Conservation (phyloP, 139 green algal species). For the Chlorella sp. region DNA sequence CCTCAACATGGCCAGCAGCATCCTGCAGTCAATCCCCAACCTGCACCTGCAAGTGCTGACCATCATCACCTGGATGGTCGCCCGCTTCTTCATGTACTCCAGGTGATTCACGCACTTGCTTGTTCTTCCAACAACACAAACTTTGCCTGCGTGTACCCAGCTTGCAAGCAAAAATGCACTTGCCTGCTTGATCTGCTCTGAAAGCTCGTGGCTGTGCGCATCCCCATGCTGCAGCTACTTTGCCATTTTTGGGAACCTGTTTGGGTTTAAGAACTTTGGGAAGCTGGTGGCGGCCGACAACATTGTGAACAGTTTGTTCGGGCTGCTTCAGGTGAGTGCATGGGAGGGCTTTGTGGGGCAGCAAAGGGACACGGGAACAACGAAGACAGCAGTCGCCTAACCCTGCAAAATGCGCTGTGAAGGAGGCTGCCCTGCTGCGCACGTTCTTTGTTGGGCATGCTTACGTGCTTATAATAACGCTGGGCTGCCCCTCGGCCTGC, state of each 20-base stretch:
- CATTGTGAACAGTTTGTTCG: conserved; percentile 66
- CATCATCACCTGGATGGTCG: conserved; percentile 57
- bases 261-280: conserved; percentile 70
- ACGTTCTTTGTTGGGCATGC: not conserved
- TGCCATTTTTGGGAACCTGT: conserved; percentile 70
- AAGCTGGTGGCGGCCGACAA: conserved; percentile 72
- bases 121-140: not conserved
- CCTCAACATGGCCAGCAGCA: conserved; percentile 49
- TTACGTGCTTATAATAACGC: not conserved
- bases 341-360: not conserved
- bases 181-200: too few species aligned
- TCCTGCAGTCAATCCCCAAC: conserved; percentile 58
- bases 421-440: not conserved
- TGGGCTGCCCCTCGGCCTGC: not conserved
- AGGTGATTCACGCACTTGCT: not conserved
- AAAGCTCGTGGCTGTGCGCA: too few species aligned
- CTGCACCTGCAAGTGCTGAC: conserved; percentile 60
- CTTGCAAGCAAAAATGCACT: too few species aligned
- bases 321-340: conserved; percentile 38
- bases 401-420: too few species aligned
- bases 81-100: conserved; percentile 71
- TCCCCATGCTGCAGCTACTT: conserved; percentile 54
- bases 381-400: too few species aligned
- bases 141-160: not conserved
- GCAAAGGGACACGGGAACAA: too few species aligned